Percentiles rank a stretch among this genome's conserved stretches.
These are phyloP conservation scores for Ustilago curta DNA, from an alignment of 1,284 basidiomycete species.

Conservation along the genomic window DNA sequence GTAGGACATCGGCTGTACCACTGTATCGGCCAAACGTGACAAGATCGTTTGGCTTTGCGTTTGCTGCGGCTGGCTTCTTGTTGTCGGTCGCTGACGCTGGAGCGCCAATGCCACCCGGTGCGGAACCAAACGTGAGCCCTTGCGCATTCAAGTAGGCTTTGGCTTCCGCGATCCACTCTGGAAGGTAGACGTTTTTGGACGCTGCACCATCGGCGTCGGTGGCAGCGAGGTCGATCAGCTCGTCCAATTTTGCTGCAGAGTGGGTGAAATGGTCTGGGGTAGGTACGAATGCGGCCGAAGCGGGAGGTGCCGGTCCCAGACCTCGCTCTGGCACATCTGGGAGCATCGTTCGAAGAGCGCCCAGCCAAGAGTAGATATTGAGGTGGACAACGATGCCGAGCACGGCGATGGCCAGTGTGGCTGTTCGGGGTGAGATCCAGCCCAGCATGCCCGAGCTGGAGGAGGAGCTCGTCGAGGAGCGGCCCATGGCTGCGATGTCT, in stretches of 20 bases:
- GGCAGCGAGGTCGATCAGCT: constrained; percentile 17
- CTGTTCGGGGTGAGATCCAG: constrained; percentile 47
- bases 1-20: constrained; percentile 5
- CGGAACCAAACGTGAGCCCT: constrained; percentile 25
- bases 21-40: constrained; percentile 5
- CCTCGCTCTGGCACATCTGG: constrained; percentile 47
- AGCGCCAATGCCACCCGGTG: not conserved
- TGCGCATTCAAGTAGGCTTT: constrained; percentile 51
- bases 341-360: constrained; percentile 36
- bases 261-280: constrained; percentile 20
- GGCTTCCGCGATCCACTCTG: constrained; percentile 44
- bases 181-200: constrained; percentile 22
- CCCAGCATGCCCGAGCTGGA: constrained; percentile 26
- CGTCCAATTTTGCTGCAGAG: constrained; percentile 27
- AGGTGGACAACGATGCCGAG: constrained; percentile 54
- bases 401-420: constrained; percentile 54
- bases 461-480: constrained; percentile 9
- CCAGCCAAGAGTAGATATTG: constrained; percentile 49
- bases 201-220: not conserved
- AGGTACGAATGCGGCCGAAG: constrained; percentile 14
- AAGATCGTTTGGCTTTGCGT: constrained; percentile 2
- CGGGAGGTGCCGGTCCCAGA: constrained; percentile 5
- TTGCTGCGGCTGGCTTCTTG: not conserved
- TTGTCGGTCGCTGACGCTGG: not conserved
- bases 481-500: constrained; percentile 14